Percentiles rank a stretch among this genome's conserved stretches.
phyloP scores from a whole-genome alignment of 1,284 basidiomycete species.

The Thelephora terrestris region DNA sequence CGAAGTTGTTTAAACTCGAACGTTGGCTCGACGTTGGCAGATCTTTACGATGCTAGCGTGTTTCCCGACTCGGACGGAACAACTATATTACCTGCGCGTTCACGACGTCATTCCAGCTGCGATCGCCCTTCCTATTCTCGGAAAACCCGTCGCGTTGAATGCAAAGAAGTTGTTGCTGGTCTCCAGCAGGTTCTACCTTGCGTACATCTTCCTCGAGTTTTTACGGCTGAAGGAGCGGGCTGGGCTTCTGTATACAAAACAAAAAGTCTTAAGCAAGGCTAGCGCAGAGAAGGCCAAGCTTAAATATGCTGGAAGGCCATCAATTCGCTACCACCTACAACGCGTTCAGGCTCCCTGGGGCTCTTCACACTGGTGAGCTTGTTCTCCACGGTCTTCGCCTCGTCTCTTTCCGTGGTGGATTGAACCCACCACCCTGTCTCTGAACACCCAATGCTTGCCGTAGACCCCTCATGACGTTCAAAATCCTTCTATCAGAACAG shows the following conservation, averaged over 20 bases:
- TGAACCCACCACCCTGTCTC: not conserved
- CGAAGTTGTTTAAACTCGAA: constrained; percentile 63
- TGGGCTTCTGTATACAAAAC: constrained; percentile 41
- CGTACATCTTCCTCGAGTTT: constrained; percentile 67
- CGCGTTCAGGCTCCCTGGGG: constrained; percentile 67
- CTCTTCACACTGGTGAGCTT: constrained; percentile 79
- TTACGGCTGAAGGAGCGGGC: constrained; percentile 60
- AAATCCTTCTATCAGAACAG: too few species aligned
- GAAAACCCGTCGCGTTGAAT: constrained; percentile 30
- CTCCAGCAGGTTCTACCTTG: constrained; percentile 71
- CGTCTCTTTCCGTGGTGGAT: not conserved
- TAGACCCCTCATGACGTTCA: too few species aligned
- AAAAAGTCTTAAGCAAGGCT: constrained; percentile 45
- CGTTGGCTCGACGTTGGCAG: constrained; percentile 70
- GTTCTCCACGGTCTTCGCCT: not conserved
- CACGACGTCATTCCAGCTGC: constrained; percentile 53
- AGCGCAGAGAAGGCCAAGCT: constrained; percentile 56
- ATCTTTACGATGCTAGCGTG: constrained; percentile 78
- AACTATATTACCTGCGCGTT: constrained; percentile 59
- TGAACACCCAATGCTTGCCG: too few species aligned
- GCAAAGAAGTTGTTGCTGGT: constrained; percentile 41
- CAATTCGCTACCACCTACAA: constrained; percentile 70
- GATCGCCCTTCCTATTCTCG: constrained; percentile 31
- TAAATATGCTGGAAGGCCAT: constrained; percentile 55
- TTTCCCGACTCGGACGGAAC: constrained; percentile 71